Evolutionary conservation across 441 rosid genomes (phyloP).

Genomic region (Aquilaria agallochum): DNA sequence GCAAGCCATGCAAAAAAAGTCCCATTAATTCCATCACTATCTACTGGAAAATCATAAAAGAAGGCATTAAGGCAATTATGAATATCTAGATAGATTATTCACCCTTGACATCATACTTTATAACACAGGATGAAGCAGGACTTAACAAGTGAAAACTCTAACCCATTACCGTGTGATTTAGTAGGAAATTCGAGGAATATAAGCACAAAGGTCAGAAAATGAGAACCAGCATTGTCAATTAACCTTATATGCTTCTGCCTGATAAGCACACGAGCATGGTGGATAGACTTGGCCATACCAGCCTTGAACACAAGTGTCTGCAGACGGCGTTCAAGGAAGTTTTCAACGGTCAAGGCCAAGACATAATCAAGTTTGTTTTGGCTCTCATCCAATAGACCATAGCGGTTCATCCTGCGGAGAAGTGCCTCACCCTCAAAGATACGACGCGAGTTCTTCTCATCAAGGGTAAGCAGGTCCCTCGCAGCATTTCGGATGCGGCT

Average conservation of each 20-base stretch:
- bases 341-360: conserved; percentile 74
- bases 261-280: conserved; percentile 82
- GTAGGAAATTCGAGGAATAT: conserved; percentile 6
- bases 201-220: conserved; percentile 13
- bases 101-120: no score
- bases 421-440: conserved; percentile 86
- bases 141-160: background rate
- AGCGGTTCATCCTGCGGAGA: conserved; percentile 66
- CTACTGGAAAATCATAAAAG: background rate
- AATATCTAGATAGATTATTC: no score
- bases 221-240: background rate
- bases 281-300: conserved; percentile 87
- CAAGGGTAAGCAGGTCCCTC: conserved; percentile 67
- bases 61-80: background rate
- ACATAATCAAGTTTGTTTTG: conserved; percentile 88
- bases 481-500: conserved; percentile 83
- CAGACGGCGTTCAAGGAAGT: conserved; percentile 73
- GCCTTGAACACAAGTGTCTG: conserved; percentile 72
- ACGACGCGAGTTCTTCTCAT: conserved; percentile 78
- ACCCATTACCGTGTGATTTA: conserved; percentile 19
- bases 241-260: conserved; percentile 86
- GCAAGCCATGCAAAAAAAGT: no score
- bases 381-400: conserved; percentile 61
- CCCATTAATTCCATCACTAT: background rate
- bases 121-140: no score